A percentile compares a stretch with the other conserved stretches of the same genome.
phyloP scores from a whole-genome alignment of 768 basidiomycete species.

The Tulasnella sp. region DNA sequence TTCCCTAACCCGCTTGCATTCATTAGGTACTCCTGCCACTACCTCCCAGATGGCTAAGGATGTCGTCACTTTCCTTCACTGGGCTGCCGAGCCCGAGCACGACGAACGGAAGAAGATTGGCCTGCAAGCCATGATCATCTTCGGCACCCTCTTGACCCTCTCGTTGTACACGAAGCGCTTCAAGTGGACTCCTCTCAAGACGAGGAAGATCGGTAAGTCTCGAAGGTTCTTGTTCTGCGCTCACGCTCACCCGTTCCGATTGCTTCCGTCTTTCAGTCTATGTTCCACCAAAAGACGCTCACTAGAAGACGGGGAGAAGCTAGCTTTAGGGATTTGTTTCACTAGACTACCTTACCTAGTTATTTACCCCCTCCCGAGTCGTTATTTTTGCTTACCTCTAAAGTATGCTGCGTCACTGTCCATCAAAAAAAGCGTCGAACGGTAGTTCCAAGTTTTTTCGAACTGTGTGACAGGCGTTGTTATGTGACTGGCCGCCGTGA shows the following conservation, averaged over 20 bases:
- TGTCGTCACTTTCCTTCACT: constrained; percentile 89
- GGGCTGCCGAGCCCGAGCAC: constrained; percentile 97
- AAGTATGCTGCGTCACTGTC: neutral
- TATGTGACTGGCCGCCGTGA: neutral
- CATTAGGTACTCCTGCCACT: constrained; percentile 85
- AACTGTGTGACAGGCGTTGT: neutral
- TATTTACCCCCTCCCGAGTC: constrained; percentile 7
- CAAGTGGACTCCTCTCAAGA: constrained; percentile 92
- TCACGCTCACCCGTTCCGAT: constrained; percentile 26
- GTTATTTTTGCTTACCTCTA: neutral
- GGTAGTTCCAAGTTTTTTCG: neutral
- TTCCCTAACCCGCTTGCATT: neutral
- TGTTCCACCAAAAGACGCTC: constrained; percentile 37
- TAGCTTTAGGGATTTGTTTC: neutral
- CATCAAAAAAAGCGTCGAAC: neutral
- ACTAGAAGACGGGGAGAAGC: constrained; percentile 32
- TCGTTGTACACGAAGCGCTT: constrained; percentile 90
- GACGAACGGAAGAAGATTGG: constrained; percentile 97
- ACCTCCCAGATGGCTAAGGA: constrained; percentile 99
- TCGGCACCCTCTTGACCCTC: constrained; percentile 75
- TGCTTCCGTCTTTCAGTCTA: constrained; percentile 36
- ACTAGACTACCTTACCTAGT: neutral
- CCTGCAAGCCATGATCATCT: constrained; percentile 90
- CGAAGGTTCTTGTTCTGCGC: neutral
- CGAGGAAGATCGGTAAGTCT: constrained; percentile 80